Percentiles rank a stretch among this genome's conserved stretches.
Evolutionary conservation across 371 early-diverging fungal species (phyloP).

Genomic region (Batrachochytrium dendrobatidis): DNA sequence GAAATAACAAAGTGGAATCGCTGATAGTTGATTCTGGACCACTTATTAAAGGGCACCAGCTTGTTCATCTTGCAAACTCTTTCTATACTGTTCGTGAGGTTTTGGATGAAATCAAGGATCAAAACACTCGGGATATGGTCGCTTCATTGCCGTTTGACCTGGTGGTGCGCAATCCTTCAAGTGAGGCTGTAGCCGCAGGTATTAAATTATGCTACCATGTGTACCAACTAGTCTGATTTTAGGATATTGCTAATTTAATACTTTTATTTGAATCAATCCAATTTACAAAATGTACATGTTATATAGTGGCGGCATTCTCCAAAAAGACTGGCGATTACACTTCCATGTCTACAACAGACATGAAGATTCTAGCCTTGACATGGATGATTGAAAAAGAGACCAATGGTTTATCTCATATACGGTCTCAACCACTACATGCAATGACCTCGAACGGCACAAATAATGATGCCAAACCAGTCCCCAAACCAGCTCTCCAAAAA

Average conservation of each 20-base stretch:
- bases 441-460: neutral
- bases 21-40: slow-evolving; percentile 67
- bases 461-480: neutral
- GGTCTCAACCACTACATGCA: slow-evolving; percentile 48
- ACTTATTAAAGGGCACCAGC: slow-evolving; percentile 44
- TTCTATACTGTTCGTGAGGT: slow-evolving; percentile 88
- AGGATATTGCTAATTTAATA: too few species aligned
- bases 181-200: slow-evolving; percentile 71
- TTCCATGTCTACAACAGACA: slow-evolving; percentile 73
- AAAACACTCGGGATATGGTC: slow-evolving; percentile 60
- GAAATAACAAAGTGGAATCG: slow-evolving; percentile 22
- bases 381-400: slow-evolving; percentile 73
- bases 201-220: slow-evolving; percentile 15
- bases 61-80: slow-evolving; percentile 53
- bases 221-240: too few species aligned
- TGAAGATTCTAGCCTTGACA: slow-evolving; percentile 83
- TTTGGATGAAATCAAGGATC: slow-evolving; percentile 75
- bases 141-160: slow-evolving; percentile 54
- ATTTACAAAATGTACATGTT: too few species aligned
- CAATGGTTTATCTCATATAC: slow-evolving; percentile 52
- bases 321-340: slow-evolving; percentile 90
- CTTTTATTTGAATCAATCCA: too few species aligned
- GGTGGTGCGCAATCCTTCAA: slow-evolving; percentile 53
- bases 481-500: too few species aligned
- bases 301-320: slow-evolving; percentile 66